Base-by-base conservation (phyloP, 805 yeast species). In the Ogataea ramenticola region DNA sequence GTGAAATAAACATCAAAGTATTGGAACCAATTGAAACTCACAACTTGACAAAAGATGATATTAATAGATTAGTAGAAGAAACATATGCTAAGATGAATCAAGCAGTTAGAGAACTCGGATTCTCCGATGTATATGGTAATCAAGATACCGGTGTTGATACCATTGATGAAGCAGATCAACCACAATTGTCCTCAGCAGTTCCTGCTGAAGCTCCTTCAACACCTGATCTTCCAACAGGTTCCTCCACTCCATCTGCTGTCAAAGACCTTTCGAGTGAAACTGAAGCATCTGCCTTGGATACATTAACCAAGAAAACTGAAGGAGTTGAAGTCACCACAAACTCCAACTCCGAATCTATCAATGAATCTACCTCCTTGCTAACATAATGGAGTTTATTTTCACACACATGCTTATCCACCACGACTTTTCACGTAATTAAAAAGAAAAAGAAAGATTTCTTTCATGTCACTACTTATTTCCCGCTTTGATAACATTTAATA, bases 11-110 rank as follows among this genome's bases (percentile, higher is more conserved):
- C 37, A 76, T 90, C 46, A 82, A 79, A 53, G 96, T 93, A 10
- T 71, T 93, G 49, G 84, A 85, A 43, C 96, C 97, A 32, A 71
- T 91, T 46, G 59, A 76, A 11, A 88, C 97, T 10, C 75, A 71
- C 19, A 82, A 82, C 20, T 60, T 87, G 55, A 76, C 82, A 17
- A 74, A 80, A 43, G 90, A 81, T 15, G 88, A 88, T 48, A 84
- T 93, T 37, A 69, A 76, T 43, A 72, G 61, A 3, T 74, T 91
- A 44, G 65, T 80, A 35, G 72, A 70, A 17, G 62, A 70, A n/a
- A 73, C 82, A 10, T 71, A 85, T 54, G 70, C 69, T 0, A 57
- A 60, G 27, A 90, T 91, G 96, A 51, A 62, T 31, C 51, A 54
- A 12, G 65, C 58, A 12, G 58, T 72, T 20, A 48, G 63, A 41